Evolutionary conservation across 225 moss, liverwort and hornwort genomes (phyloP).

Genomic region (Physcomitrium patens): DNA sequence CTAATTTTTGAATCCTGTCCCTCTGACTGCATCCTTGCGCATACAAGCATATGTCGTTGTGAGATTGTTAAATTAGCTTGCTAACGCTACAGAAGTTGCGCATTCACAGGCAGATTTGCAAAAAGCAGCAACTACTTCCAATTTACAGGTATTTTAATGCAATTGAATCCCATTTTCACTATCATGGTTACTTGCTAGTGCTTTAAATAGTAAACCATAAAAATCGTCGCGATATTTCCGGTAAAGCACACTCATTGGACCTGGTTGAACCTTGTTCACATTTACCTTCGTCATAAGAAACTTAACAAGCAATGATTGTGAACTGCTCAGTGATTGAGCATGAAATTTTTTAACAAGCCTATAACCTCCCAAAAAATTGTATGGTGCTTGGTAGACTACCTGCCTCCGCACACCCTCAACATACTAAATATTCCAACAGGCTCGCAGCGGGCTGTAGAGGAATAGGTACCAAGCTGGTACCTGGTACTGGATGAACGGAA

Average conservation of each 20-base stretch:
- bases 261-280: neutral
- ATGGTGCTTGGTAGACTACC: conserved; percentile 5
- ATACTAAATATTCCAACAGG: neutral
- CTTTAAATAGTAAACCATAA: neutral
- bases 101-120: conserved; percentile 41
- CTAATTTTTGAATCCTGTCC: neutral
- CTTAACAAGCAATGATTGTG: neutral
- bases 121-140: conserved; percentile 34
- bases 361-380: neutral
- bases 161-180: neutral
- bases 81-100: conserved; percentile 3
- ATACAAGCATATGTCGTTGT: neutral
- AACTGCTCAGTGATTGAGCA: neutral
- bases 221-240: neutral
- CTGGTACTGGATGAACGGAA: too few relatives aligned
- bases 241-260: neutral
- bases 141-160: conserved; percentile 28
- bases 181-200: neutral
- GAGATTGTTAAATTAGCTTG: neutral
- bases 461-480: too few relatives aligned
- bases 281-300: neutral
- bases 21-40: neutral
- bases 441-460: too few relatives aligned
- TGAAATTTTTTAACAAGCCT: conserved; percentile 1
- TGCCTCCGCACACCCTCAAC: neutral